Percentiles rank a stretch among this genome's conserved stretches.
Conservation (phyloP, 805 yeast species). For the Candida maltosa region DNA sequence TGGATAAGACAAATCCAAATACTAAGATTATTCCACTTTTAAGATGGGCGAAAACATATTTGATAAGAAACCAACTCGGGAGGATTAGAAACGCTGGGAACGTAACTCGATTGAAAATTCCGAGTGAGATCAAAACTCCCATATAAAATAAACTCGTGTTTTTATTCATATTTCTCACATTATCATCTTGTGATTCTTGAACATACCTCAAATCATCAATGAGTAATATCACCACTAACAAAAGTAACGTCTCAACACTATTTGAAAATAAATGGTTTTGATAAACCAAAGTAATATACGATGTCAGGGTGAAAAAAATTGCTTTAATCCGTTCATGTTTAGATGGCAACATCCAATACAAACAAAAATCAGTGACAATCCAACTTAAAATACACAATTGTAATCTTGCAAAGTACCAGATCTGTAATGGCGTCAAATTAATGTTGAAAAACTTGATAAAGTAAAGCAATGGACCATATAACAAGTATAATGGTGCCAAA, state of each 20-base stretch:
- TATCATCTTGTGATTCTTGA: conserved; percentile 9
- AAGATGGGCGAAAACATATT: conserved; percentile 35
- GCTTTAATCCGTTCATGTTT: conserved; percentile 50
- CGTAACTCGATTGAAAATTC: conserved; percentile 81
- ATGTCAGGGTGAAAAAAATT: conserved; percentile 47
- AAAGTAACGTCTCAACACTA: conserved; percentile 65
- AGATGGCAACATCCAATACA: conserved; percentile 46
- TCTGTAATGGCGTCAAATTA: conserved; percentile 42
- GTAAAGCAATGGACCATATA: conserved; percentile 65
- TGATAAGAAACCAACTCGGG: conserved; percentile 52
- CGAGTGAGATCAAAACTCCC: conserved; percentile 57
- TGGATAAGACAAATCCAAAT: conserved; percentile 30
- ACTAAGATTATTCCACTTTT: conserved; percentile 25
- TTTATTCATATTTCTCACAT: not conserved
- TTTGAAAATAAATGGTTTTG: conserved; percentile 92
- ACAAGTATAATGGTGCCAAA: conserved; percentile 59
- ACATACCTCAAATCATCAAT: conserved; percentile 40
- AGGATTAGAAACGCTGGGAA: conserved; percentile 70
- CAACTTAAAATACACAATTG: conserved; percentile 39
- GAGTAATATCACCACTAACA: conserved; percentile 48
- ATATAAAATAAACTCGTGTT: conserved; percentile 18
- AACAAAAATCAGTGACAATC: conserved; percentile 36
- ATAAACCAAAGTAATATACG: conserved; percentile 71
- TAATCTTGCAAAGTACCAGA: conserved; percentile 54
- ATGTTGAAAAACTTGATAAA: conserved; percentile 27